phyloP scores from a whole-genome alignment of 345 rosid genomes.

The Mercurialis annua region DNA sequence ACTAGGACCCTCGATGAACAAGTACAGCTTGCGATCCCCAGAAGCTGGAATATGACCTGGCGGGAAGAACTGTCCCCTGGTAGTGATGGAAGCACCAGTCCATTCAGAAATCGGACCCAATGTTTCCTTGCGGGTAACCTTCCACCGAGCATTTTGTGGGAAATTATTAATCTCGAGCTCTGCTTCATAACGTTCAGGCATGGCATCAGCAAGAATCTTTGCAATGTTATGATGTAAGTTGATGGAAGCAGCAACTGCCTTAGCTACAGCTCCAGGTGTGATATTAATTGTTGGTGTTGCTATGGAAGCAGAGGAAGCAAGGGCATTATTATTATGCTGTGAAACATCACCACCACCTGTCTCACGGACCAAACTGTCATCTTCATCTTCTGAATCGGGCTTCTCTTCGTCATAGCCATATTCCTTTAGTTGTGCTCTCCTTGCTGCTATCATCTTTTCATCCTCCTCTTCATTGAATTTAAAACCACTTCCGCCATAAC shows the following conservation, averaged over 20 bases:
- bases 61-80: conserved; percentile 79
- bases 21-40: conserved; percentile 86
- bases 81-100: conserved; percentile 95
- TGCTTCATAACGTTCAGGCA: conserved; percentile 97
- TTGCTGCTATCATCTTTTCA: conserved; percentile 88
- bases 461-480: conserved; percentile 97
- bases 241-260: conserved; percentile 85
- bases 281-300: conserved; percentile 32
- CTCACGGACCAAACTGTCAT: conserved; percentile 82
- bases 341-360: conserved; percentile 79
- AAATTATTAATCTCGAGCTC: conserved; percentile 94
- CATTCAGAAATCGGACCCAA: conserved; percentile 95
- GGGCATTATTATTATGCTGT: conserved; percentile 63
- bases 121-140: conserved; percentile 97
- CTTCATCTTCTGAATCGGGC: conserved; percentile 93
- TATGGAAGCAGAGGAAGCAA: conserved; percentile 48
- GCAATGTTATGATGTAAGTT: conserved; percentile 85
- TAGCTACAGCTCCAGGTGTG: conserved; percentile 44
- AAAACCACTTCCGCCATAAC: conserved; percentile 97
- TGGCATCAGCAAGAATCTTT: conserved; percentile 90
- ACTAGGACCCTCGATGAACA: conserved; percentile 88
- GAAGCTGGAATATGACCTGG: conserved; percentile 63
- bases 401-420: conserved; percentile 97
- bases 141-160: conserved; percentile 98
- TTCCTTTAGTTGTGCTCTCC: conserved; percentile 93